Base-by-base conservation (phyloP, 2,329 filamentous ascomycete genomes). In the Plectosphaerella cucumerina region DNA sequence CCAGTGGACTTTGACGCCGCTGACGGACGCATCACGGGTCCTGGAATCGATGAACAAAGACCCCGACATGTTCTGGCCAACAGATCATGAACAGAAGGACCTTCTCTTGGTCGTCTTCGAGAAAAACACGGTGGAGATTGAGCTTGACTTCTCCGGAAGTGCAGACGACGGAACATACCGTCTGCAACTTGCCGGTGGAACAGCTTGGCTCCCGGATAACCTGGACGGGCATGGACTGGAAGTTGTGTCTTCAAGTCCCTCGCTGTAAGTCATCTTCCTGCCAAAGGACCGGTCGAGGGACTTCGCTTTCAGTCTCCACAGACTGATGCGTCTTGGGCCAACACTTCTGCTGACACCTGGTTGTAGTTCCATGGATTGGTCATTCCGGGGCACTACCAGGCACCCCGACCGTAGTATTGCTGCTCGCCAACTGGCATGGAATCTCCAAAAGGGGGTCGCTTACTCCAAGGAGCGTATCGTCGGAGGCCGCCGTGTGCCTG, bases 91-190 rank as follows among this genome's bases (percentile, higher is more conserved):
- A 3, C 23, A 33, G 15, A 33, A 33, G 23, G 21, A 11, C 3
- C 3, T 9, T 20, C 43, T 33, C 11, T 22, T 17, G 17, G 11
- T 45, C 11, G 17, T 23, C 20, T 49, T 44, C 18, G 35, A 47
- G 20, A 22, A 23, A 21, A 48, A 22, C n/a, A 21, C 31, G 10
- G 34, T 53, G 11, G 46, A 49, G 26, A 17, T 53, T 20, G 49
- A 49, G n/a, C 17, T 47, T 11, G 49, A 43, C 34, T 23, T 39
- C 46, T 26, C n/a, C 6, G 43, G 44, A 42, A 49, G 41, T 5
- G 15, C 11, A 3, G 8, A 15, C 14, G 20, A 33, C 4, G 23
- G 43, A 21, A 15, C 17, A 3, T 33, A 21, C 12, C 44, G 31
- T 1, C 6, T 35, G 9, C 44, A 33, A 4, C 17, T 47, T 18